phyloP scores from a whole-genome alignment of 1,284 basidiomycete species.

The Apiotrichum gracile region DNA sequence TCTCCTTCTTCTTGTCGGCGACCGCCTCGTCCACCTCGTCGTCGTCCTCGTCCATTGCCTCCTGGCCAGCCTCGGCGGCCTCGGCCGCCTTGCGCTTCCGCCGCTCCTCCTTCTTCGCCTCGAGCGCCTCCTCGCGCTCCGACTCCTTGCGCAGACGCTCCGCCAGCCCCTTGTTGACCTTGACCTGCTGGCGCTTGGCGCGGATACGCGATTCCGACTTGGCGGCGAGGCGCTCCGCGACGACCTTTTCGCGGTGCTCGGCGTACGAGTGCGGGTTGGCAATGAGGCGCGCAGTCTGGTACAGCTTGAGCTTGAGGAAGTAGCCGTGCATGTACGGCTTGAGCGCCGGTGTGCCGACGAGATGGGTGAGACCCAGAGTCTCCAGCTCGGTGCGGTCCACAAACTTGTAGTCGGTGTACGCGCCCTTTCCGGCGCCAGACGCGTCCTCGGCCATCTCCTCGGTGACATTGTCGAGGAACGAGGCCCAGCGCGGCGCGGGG shows the following conservation, averaged over 20 bases:
- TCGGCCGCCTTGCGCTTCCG: conserved; percentile 26
- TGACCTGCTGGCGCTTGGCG: conserved; percentile 62
- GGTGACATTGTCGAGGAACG: conserved; percentile 95
- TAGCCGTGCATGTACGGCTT: conserved; percentile 99
- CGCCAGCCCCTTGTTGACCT: conserved; percentile 86
- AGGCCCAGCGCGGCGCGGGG: conserved; percentile 92
- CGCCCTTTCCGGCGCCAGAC: conserved; percentile 47
- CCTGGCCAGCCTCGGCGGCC: conserved; percentile 45
- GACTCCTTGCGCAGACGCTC: conserved; percentile 73
- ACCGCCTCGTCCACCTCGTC: conserved; percentile 30
- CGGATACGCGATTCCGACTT: conserved; percentile 89
- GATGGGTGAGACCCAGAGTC: conserved; percentile 82
- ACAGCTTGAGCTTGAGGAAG: conserved; percentile 91
- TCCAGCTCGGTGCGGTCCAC: conserved; percentile 81
- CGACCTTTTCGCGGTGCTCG: conserved; percentile 82
- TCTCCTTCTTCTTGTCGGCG: conserved; percentile 47
- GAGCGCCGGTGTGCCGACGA: conserved; percentile 87
- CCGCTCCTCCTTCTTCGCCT: conserved; percentile 56
- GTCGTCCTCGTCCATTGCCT: conserved; percentile 17
- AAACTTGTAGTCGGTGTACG: conserved; percentile 97
- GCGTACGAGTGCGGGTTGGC: conserved; percentile 93
- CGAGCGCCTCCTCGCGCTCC: conserved; percentile 60
- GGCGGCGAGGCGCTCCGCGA: conserved; percentile 86
- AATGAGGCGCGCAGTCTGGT: conserved; percentile 91
- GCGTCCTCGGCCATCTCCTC: conserved; percentile 89